phyloP scores from a whole-genome alignment of 1,284 basidiomycete genomes.

The Anthracocystis panici-leucophaei region DNA sequence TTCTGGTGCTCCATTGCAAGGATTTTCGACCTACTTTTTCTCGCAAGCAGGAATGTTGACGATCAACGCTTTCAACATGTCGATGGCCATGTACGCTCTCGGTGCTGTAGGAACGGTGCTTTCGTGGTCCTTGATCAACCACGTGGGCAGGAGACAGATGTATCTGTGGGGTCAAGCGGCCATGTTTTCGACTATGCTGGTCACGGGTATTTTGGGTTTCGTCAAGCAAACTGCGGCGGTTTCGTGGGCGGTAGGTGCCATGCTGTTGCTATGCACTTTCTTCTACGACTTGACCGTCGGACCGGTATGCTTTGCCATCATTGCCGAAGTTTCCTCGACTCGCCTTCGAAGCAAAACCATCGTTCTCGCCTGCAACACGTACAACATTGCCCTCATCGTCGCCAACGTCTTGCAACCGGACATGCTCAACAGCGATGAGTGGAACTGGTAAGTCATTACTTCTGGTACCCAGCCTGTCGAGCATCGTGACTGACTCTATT shows the following conservation, averaged over 20 bases:
- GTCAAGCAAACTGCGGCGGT: constrained; percentile 39
- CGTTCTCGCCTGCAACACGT: constrained; percentile 72
- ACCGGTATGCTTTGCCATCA: constrained; percentile 71
- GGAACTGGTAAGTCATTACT: too few relatives aligned
- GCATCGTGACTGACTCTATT: too few relatives aligned
- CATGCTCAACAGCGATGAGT: constrained; percentile 70
- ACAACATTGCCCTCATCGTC: constrained; percentile 67
- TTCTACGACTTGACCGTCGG: constrained; percentile 70
- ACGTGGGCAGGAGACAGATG: constrained; percentile 71
- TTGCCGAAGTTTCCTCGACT: constrained; percentile 72
- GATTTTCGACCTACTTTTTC: constrained; percentile 70
- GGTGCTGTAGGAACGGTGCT: constrained; percentile 70
- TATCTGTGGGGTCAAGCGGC: constrained; percentile 72
- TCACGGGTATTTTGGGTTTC: constrained; percentile 72
- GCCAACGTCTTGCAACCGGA: constrained; percentile 72
- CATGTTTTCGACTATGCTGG: constrained; percentile 68
- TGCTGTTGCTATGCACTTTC: constrained; percentile 72
- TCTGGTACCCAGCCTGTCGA: too few relatives aligned
- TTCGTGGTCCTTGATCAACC: constrained; percentile 71
- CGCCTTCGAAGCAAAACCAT: constrained; percentile 73
- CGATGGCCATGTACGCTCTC: constrained; percentile 70
- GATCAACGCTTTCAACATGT: constrained; percentile 70
- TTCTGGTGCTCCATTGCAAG: constrained; percentile 65
- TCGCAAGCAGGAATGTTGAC: constrained; percentile 71
- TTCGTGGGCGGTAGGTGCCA: constrained; percentile 70